These are phyloP conservation scores for Medicago arabica DNA, from an alignment of 306 rosid genomes.

Conservation along the genomic window DNA sequence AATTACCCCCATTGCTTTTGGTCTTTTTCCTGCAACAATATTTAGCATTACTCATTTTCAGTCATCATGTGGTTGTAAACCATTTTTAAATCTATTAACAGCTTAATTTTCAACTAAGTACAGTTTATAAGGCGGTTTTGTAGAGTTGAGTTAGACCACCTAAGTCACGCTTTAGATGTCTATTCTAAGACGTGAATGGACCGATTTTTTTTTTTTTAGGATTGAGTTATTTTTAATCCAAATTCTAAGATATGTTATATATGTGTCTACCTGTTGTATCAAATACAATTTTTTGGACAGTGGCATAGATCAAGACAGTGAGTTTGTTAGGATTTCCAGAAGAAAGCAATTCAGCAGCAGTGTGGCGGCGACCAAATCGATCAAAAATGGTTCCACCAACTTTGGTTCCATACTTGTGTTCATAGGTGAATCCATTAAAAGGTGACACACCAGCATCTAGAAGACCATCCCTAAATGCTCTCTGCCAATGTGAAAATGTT, in stretches of 20 bases:
- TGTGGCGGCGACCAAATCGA: constrained; percentile 81
- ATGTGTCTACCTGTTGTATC: constrained; percentile 55
- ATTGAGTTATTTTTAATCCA: too few relatives aligned
- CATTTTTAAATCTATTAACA: neutral
- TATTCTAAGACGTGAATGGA: neutral
- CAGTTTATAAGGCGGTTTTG: neutral
- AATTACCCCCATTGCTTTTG: constrained; percentile 78
- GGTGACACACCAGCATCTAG: constrained; percentile 79
- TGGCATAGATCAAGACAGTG: constrained; percentile 71
- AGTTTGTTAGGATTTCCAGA: constrained; percentile 69
- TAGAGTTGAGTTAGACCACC: neutral
- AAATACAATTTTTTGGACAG: constrained; percentile 82
- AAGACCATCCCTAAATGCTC: constrained; percentile 76
- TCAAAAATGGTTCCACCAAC: constrained; percentile 96
- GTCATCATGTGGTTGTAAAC: neutral
- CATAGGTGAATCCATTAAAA: constrained; percentile 93
- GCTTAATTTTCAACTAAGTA: neutral
- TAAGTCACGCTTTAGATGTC: neutral
- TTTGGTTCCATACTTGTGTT: constrained; percentile 88
- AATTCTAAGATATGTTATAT: neutral
- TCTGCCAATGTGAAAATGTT: constrained; percentile 59
- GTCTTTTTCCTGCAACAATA: constrained; percentile 58
- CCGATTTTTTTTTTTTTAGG: too few relatives aligned
- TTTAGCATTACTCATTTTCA: neutral
- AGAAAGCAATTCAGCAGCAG: constrained; percentile 82